phyloP scores from a whole-genome alignment of 2,329 filamentous ascomycete genomes.

The Fusarium nematophilum region DNA sequence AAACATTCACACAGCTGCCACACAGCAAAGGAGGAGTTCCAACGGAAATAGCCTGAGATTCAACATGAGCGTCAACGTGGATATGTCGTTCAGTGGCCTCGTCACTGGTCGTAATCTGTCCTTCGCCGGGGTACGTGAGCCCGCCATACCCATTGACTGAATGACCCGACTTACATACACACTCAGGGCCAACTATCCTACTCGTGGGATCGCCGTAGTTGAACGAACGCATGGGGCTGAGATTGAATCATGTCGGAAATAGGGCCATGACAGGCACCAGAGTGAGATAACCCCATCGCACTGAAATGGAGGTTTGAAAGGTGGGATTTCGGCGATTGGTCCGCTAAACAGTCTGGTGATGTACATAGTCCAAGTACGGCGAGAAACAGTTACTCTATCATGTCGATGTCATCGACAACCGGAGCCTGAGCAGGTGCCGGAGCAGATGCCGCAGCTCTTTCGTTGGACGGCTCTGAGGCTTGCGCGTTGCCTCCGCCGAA shows the following conservation, averaged over 20 bases:
- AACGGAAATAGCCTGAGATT: slow-evolving; percentile 39
- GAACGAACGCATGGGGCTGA: slow-evolving; percentile 14
- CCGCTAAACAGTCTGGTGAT: slow-evolving; percentile 43
- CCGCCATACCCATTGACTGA: neutral
- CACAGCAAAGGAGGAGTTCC: slow-evolving; percentile 7
- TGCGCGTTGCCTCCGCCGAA: slow-evolving; percentile 66
- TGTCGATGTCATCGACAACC: slow-evolving; percentile 70
- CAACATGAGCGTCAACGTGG: slow-evolving; percentile 41
- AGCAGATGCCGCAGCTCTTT: slow-evolving; percentile 45
- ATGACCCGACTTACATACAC: slow-evolving; percentile 14
- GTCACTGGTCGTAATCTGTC: slow-evolving; percentile 41
- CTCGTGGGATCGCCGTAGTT: slow-evolving; percentile 37
- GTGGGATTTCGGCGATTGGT: slow-evolving; percentile 23
- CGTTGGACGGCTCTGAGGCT: slow-evolving; percentile 46
- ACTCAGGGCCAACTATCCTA: slow-evolving; percentile 40
- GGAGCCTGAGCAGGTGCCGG: slow-evolving; percentile 38
- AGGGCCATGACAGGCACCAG: neutral
- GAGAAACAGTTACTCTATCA: slow-evolving; percentile 68
- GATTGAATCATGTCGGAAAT: neutral
- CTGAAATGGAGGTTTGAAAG: slow-evolving; percentile 21
- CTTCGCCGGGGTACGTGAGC: slow-evolving; percentile 36
- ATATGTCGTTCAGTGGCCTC: slow-evolving; percentile 41
- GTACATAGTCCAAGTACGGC: slow-evolving; percentile 36
- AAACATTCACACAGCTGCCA: slow-evolving; percentile 1
- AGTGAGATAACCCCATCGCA: slow-evolving; percentile 10